Evolutionary conservation across 139 green algal species (phyloP).

Genomic region (Medakamo hakoo): DNA sequence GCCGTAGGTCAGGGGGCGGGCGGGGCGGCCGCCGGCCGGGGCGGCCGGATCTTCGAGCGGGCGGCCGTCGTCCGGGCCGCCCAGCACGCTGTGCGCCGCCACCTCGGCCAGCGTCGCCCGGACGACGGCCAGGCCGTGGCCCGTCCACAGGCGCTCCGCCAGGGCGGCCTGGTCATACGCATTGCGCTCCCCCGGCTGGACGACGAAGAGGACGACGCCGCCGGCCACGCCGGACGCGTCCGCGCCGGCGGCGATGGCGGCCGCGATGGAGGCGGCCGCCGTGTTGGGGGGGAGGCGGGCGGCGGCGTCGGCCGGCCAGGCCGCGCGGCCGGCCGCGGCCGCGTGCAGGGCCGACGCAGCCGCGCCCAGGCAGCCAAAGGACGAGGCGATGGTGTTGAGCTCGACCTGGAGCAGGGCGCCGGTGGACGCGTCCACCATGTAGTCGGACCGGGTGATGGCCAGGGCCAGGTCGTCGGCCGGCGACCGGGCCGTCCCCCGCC

Average conservation of each 20-base stretch:
- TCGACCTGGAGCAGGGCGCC: conserved; percentile 58
- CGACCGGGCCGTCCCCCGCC: conserved; percentile 7
- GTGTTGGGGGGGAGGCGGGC: conserved; percentile 49
- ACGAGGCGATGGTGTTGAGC: conserved; percentile 94
- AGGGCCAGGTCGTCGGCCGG: conserved; percentile 33
- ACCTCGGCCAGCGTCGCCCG: conserved; percentile 60
- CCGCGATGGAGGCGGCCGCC: conserved; percentile 30
- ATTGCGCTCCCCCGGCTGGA: conserved; percentile 84
- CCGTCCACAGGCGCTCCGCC: neutral
- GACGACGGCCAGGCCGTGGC: conserved; percentile 39
- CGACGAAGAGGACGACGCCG: conserved; percentile 71
- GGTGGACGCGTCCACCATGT: conserved; percentile 66
- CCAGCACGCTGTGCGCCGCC: conserved; percentile 16
- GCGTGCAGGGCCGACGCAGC: conserved; percentile 47
- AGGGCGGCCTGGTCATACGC: conserved; percentile 74
- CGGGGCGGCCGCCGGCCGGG: conserved; percentile 5
- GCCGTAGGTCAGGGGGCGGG: conserved; percentile 16
- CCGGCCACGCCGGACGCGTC: conserved; percentile 11
- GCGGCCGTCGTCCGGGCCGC: conserved; percentile 14
- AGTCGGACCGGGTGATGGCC: conserved; percentile 81
- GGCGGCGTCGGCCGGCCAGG: conserved; percentile 8
- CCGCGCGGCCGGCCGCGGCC: neutral
- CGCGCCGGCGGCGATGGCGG: conserved; percentile 37
- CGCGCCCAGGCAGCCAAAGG: conserved; percentile 72
- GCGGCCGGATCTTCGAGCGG: conserved; percentile 28